Evolutionary conservation across 2,329 filamentous ascomycete species (phyloP), one percentile per base, ranked within the genome.

Genomic region (Zasmidium cellare): DNA sequence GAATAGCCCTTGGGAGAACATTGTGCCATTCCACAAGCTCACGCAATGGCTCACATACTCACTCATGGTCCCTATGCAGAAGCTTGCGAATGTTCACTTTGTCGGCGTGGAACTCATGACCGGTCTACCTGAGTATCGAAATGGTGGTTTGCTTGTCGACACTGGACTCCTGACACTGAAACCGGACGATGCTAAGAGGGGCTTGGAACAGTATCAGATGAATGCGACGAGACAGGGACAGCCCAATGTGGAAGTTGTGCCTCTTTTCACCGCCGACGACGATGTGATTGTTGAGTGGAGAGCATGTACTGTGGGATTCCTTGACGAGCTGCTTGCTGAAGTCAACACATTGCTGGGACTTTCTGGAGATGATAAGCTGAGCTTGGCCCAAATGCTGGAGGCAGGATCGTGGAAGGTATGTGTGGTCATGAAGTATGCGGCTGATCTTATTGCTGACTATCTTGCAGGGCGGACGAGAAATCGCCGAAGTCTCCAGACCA

Each of bases 331-430:
- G 12, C 78, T 89, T 18, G 79, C 79, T 2, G 86, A 90, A 58
- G 88, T 92, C 65, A 91, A 90, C 72, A 75, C 79, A 44, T 77
- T 84, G 49, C 75, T 97, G 49, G 85, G 84, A 56, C 76, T 97
- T 44, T 82, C 80, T 7, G 91, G 89, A 2, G 79, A 84, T 38
- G 86, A 93, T 65, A 81, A 82, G 66, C 77, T 99, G 72, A 90
- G 80, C 44, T 76, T 97, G 65, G 87, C 92, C 5, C 94, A 99
- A 74, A 86, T 99, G 79, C 81, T 99, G 18, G 94, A 97, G 75
- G 94, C 93, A 14, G 94, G 94, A 52, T 96, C 91, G 71, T 99
- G 94, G 93, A 97, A 97, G 89, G 92, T 94, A 75, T 77, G 84
- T 67, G 3, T 2, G 16, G 2, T 31, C 22, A n/a, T 53, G 1